These are phyloP conservation scores for Cytospora piceicola DNA, from an alignment of 2,329 filamentous ascomycete genomes.

Conservation along the genomic window DNA sequence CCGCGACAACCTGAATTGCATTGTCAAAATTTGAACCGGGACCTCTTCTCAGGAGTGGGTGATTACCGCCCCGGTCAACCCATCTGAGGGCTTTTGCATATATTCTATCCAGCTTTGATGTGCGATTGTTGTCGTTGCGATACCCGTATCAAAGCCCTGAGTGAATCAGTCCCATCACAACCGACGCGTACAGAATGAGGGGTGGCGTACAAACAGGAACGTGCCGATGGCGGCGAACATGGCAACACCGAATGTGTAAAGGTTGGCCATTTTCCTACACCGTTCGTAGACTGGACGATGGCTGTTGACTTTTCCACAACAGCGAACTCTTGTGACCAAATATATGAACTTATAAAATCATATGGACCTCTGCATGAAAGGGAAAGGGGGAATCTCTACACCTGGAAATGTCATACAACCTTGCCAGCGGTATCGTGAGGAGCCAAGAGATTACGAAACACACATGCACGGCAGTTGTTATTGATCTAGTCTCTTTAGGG, in stretches of 20 bases:
- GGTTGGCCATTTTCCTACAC: slow-evolving; percentile 10
- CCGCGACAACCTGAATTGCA: slow-evolving; percentile 52
- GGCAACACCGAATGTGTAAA: slow-evolving; percentile 54
- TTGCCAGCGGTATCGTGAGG: background rate
- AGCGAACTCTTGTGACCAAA: background rate
- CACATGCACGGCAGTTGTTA: background rate
- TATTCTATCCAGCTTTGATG: slow-evolving; percentile 64
- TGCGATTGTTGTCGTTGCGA: slow-evolving; percentile 64
- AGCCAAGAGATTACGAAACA: background rate
- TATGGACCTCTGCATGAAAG: background rate
- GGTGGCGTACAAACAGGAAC: slow-evolving; percentile 56
- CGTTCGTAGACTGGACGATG: background rate
- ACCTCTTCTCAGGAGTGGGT: too few species aligned
- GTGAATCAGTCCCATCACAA: background rate
- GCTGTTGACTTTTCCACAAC: background rate
- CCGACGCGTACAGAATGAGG: background rate
- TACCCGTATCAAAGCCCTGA: slow-evolving; percentile 63
- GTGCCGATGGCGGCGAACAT: slow-evolving; percentile 63
- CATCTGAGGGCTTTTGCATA: slow-evolving; percentile 59
- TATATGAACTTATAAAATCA: background rate
- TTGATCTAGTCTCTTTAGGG: slow-evolving; percentile 8
- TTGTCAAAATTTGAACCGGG: background rate
- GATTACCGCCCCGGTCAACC: slow-evolving; percentile 55
- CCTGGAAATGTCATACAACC: too few species aligned
- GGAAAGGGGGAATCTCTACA: background rate